Evolutionary conservation across 768 basidiomycete genomes (phyloP).

Genomic region (Termitomyces sp.): DNA sequence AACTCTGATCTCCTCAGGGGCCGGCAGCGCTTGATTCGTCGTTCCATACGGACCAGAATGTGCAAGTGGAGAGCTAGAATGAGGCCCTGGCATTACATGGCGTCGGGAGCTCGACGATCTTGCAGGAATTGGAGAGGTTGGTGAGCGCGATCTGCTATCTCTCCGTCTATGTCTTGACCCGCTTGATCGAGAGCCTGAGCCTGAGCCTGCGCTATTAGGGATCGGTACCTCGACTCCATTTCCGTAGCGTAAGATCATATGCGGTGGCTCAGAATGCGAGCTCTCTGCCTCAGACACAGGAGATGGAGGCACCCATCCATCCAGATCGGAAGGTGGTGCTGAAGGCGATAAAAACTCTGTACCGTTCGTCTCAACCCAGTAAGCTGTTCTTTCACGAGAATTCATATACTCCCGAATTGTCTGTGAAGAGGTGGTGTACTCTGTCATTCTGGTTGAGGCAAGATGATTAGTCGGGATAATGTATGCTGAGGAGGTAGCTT

Average conservation of each 20-base stretch:
- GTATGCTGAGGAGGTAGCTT: conserved; percentile 3
- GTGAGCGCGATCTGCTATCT: conserved; percentile 21
- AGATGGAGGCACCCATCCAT: conserved; percentile 35
- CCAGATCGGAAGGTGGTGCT: conserved; percentile 45
- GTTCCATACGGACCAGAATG: conserved; percentile 21
- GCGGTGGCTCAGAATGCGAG: conserved; percentile 55
- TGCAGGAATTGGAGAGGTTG: conserved; percentile 17
- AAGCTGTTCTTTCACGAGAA: conserved; percentile 55
- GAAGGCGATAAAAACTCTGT: conserved; percentile 53
- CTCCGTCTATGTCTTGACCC: conserved; percentile 20
- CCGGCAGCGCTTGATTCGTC: conserved; percentile 20
- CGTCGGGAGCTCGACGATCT: conserved; percentile 22
- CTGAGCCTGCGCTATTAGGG: conserved; percentile 29
- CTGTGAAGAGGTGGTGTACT: conserved; percentile 56
- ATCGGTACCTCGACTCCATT: conserved; percentile 66
- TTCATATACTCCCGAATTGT: conserved; percentile 53
- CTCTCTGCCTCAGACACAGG: conserved; percentile 46
- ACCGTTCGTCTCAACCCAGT: conserved; percentile 52
- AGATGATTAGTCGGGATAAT: conserved; percentile 8
- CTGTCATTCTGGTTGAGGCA: conserved; percentile 44
- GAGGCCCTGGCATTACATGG: conserved; percentile 36
- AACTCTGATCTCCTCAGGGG: conserved; percentile 61
- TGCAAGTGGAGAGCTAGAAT: conserved; percentile 25
- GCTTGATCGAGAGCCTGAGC: conserved; percentile 10
- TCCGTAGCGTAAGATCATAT: conserved; percentile 65